Base-by-base conservation (phyloP, 2,329 filamentous ascomycete genomes). In the Paecilomyces dactylethromorphus region DNA sequence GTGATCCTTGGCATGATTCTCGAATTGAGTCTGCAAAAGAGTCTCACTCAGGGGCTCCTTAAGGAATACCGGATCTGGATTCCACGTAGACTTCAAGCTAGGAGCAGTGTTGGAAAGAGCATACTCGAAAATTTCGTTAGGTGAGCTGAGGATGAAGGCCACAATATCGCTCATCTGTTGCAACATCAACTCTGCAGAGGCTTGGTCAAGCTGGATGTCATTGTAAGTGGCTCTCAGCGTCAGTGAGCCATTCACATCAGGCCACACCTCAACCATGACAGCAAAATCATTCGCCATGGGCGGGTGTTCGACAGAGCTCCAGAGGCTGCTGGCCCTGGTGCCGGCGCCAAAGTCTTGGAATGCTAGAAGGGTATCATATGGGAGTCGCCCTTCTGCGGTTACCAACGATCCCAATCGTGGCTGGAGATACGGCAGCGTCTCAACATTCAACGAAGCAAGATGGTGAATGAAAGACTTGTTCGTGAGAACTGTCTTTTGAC, bases 301-400 rank as follows among this genome's bases (percentile, higher is more conserved):
- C 5, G 67, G 63, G 33, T 67, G 60, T 7, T 65, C 54, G 21
- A 68, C 58, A 5, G 60, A 62, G 3, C 51, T 62, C 65, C 65
- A 69, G 12, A 64, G 56, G 3, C 32, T 55, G 53, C 62, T 63
- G 8, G 56, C 24, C 24, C 32, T 59, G 11, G 59, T 62, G 2
- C 60, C 59, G 39, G 61, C 61, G 18, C 59, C 66, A 55, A 69
- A 75, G 54, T 70, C 69, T 56, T 75, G 74, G 15, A 71, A 68
- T 8, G 71, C 71, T 10, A 76, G 57, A 11, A 70, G 63, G 1
- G 73, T 76, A 51, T 75, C 70, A 61, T 74, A 75, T 7, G 70
- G 71, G 18, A 73, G 59, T 5, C 65, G 61, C 2, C 66, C 66
- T 21, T 69, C 62, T 13, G 60, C 59, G 2, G 61, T 65, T 2